These are phyloP conservation scores for Taphrina populina DNA, from an alignment of 1,139 yeast genomes.

Conservation along the genomic window DNA sequence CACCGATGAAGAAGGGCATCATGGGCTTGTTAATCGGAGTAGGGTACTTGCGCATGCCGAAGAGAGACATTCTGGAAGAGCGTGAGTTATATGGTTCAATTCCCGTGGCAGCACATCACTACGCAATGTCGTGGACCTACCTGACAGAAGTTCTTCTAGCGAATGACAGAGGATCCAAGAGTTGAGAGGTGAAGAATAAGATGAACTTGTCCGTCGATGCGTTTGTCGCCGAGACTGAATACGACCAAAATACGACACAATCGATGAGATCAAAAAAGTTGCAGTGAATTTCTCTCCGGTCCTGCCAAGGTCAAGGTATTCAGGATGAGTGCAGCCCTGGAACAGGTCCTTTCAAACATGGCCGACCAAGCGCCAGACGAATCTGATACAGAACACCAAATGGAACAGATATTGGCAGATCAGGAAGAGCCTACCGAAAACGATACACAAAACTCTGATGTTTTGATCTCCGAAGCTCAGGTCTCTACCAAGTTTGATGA, in stretches of 20 bases:
- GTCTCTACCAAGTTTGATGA: slow-evolving; percentile 33
- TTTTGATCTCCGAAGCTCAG: slow-evolving; percentile 1
- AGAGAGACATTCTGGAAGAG: slow-evolving; percentile 36
- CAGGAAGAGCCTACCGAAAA: not conserved
- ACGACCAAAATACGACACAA: slow-evolving; percentile 3
- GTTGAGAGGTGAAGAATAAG: no score
- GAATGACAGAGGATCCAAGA: no score
- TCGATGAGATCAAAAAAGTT: slow-evolving; percentile 10
- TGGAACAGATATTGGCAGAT: slow-evolving; percentile 3
- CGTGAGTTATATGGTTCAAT: not conserved
- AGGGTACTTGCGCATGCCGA: slow-evolving; percentile 44
- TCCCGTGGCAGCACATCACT: no score
- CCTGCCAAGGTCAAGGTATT: no score
- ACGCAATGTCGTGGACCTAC: no score
- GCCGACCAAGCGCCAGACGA: not conserved
- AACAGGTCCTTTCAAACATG: not conserved
- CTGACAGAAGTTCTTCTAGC: no score
- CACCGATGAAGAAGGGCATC: slow-evolving; percentile 64
- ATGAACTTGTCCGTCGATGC: no score
- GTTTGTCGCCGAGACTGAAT: not conserved
- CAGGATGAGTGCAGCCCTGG: no score
- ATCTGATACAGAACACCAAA: not conserved
- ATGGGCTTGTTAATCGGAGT: slow-evolving; percentile 56
- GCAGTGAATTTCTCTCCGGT: not conserved
- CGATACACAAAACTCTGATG: not conserved